Conservation (phyloP, 176 grass and related monocot species). For the Chloris gayana region DNA sequence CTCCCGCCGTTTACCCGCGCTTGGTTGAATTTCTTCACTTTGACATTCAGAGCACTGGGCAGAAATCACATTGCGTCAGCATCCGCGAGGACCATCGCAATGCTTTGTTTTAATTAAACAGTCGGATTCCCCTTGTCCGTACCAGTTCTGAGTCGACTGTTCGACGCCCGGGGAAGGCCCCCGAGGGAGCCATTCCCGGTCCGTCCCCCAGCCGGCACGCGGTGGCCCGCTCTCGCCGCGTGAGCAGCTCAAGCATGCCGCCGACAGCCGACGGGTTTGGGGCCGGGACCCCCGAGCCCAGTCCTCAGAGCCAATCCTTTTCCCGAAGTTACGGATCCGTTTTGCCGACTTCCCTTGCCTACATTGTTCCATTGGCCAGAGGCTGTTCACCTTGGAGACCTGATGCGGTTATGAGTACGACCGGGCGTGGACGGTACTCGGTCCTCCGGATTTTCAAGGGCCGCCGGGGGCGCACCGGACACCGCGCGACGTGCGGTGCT, state of each 20-base stretch:
- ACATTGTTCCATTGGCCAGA: slow-evolving; percentile 76
- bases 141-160: slow-evolving; percentile 44
- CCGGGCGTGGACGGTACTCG: slow-evolving; percentile 52
- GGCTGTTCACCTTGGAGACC: slow-evolving; percentile 78
- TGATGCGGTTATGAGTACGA: slow-evolving; percentile 84
- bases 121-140: slow-evolving; percentile 67
- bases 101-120: slow-evolving; percentile 88
- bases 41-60: slow-evolving; percentile 80
- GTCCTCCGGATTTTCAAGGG: slow-evolving; percentile 63
- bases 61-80: slow-evolving; percentile 83
- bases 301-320: slow-evolving; percentile 80
- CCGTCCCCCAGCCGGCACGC: slow-evolving; percentile 10
- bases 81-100: slow-evolving; percentile 45
- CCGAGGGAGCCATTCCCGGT: not conserved
- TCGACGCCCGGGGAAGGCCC: not conserved
- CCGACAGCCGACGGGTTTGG: not conserved
- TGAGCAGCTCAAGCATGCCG: not conserved
- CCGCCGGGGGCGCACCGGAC: slow-evolving; percentile 61
- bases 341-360: slow-evolving; percentile 82
- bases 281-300: slow-evolving; percentile 61
- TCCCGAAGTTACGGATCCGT: slow-evolving; percentile 73
- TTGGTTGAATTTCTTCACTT: slow-evolving; percentile 94
- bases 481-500: slow-evolving; percentile 66
- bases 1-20: slow-evolving; percentile 68
- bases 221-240: slow-evolving; percentile 1